These are phyloP conservation scores for Hypoxylon sp. DNA, from an alignment of 2,329 filamentous ascomycete genomes.

Conservation along the genomic window DNA sequence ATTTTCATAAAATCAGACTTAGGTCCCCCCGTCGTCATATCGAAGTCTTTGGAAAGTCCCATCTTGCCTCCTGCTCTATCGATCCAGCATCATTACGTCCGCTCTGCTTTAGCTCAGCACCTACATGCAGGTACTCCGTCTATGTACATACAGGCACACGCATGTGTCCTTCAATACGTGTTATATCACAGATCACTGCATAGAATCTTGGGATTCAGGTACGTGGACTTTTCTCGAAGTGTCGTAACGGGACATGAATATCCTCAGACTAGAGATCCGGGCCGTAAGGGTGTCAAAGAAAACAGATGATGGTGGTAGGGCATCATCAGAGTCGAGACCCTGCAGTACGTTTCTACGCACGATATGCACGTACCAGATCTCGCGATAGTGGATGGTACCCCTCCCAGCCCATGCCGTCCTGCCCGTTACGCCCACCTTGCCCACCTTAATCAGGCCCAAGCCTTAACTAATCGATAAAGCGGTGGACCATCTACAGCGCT, in stretches of 20 bases:
- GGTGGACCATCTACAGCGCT: constrained; percentile 3
- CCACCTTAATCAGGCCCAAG: too few relatives aligned
- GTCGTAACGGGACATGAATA: background rate
- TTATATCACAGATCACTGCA: background rate
- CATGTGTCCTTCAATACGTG: background rate
- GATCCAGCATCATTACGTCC: background rate
- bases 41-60: background rate
- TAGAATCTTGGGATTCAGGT: background rate
- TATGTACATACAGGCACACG: background rate
- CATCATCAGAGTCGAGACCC: background rate
- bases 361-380: background rate
- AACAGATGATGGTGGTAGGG: background rate
- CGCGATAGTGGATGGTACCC: too few relatives aligned
- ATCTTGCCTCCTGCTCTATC: background rate
- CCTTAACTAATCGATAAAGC: constrained; percentile 11
- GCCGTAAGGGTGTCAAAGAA: too few relatives aligned
- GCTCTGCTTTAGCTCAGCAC: background rate
- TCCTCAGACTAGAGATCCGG: background rate
- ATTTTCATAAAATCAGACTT: background rate
- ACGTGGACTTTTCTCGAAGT: constrained; percentile 3
- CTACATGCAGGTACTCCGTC: background rate
- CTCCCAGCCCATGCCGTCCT: too few relatives aligned
- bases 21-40: background rate
- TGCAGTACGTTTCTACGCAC: background rate
- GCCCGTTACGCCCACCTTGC: background rate